These are phyloP conservation scores for Geotrichum histeridarum DNA, from an alignment of 1,139 yeast genomes.

Conservation along the genomic window DNA sequence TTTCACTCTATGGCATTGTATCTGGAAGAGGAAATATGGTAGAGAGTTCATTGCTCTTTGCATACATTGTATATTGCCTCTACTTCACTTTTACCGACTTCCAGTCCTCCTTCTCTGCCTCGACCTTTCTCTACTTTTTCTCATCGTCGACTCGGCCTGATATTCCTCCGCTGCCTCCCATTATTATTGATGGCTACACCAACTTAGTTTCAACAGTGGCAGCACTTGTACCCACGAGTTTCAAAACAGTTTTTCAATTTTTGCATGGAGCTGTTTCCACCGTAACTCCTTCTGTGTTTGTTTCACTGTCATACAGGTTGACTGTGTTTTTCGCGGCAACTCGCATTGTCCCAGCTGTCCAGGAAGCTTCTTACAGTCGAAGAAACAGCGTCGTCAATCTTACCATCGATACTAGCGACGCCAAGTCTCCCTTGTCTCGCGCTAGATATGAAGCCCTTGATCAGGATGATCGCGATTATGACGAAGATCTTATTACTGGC, in stretches of 20 bases:
- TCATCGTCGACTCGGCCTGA: conserved; percentile 24
- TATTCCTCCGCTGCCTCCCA: conserved; percentile 38
- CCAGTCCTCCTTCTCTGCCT: conserved; percentile 34
- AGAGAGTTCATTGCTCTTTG: conserved; percentile 79
- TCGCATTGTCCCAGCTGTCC: conserved; percentile 67
- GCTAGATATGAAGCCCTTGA: background rate
- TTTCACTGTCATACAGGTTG: conserved; percentile 78
- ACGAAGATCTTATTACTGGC: conserved; percentile 2
- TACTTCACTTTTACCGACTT: conserved; percentile 86
- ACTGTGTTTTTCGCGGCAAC: conserved; percentile 91
- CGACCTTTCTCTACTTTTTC: conserved; percentile 30
- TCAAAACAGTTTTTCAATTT: conserved; percentile 63
- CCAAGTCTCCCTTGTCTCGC: background rate
- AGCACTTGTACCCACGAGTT: conserved; percentile 44
- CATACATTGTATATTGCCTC: conserved; percentile 86
- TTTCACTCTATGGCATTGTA: conserved; percentile 79
- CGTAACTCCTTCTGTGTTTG: conserved; percentile 72
- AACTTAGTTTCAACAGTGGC: conserved; percentile 43
- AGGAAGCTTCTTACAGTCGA: conserved; percentile 18
- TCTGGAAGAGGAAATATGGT: conserved; percentile 82
- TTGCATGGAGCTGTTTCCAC: conserved; percentile 64
- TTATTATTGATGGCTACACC: conserved; percentile 38
- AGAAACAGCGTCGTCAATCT: conserved; percentile 1
- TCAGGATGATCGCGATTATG: conserved; percentile 1
- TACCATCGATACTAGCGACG: background rate